Evolutionary conservation across 495 filamentous ascomycete species (phyloP), one percentile per base, ranked within the genome.

Genomic region (Penicillium coffeae): DNA sequence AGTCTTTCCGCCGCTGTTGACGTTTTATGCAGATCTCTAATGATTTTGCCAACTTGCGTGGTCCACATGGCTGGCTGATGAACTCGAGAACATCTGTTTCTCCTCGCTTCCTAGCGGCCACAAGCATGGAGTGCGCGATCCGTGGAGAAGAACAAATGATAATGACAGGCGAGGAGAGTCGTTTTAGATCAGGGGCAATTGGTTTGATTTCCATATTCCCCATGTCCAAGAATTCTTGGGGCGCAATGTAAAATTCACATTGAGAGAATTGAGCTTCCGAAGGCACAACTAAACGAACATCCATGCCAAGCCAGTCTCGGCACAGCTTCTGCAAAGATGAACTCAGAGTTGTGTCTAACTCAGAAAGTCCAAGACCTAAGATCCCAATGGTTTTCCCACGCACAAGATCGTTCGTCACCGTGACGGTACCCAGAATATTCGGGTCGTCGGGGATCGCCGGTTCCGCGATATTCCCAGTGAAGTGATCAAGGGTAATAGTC

Each of bases 41-140:
- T 1, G 64, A 48, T 1, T 53, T 52, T 2, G 58, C 59, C 2
- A 68, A 32, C 18, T 68, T 68, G 8, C 52, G 50, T 0, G 65
- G 65, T 5, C 65, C 65, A 43, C 62, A 68, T 3, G 65, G 65
- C 37, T 68, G 65, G 34, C 62, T 65, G 38, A 68, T 59, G 25
- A 65, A 67, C 19, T 67, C 61, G 14, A 63, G 51, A 12, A 55
- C 36, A 0, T 45, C 12, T 13, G 38, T 10, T 14, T 56, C 16
- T 2, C 20, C 39, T 4, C 40, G 48, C 21, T 47, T 54, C 14
- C 52, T 44, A 19, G 48, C 40, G 1, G 51, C 41, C 13, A 55
- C 45, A 25, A 58, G 60, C 55, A 67, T 50, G 22, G 25, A 37
- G 34, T 67, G 64, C 2, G 64, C 64, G 37, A 47, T 50, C 32